Evolutionary conservation across 768 basidiomycete species (phyloP).

Genomic region (Collybiopsis confluens): DNA sequence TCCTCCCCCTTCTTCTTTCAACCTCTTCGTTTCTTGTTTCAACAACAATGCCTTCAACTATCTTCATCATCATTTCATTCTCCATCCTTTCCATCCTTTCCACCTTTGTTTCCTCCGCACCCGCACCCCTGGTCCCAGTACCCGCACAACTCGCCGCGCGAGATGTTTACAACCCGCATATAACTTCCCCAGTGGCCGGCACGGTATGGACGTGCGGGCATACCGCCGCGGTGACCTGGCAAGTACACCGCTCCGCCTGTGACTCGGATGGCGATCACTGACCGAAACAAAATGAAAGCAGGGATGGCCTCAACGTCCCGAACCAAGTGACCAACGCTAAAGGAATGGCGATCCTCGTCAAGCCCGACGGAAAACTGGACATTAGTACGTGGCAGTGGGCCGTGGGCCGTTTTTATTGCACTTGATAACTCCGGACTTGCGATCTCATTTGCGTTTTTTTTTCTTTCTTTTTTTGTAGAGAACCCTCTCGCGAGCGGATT

Average conservation of each 20-base stretch:
- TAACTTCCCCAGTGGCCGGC: slow-evolving; percentile 11
- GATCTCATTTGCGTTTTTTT: neutral
- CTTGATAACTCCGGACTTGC: no score
- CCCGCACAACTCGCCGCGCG: neutral
- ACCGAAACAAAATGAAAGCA: slow-evolving; percentile 3
- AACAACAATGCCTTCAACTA: slow-evolving; percentile 11
- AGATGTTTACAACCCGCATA: slow-evolving; percentile 22
- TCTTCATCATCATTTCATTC: slow-evolving; percentile 14
- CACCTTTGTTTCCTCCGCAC: slow-evolving; percentile 10
- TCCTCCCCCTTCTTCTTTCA: neutral
- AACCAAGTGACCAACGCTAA: slow-evolving; percentile 16
- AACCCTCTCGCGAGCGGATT: slow-evolving; percentile 15
- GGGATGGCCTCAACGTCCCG: slow-evolving; percentile 18
- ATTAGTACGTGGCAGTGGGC: neutral
- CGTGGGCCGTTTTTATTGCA: no score
- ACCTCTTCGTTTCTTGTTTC: neutral
- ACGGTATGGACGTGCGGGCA: slow-evolving; percentile 21
- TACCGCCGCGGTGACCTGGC: slow-evolving; percentile 25
- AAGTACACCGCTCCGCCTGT: slow-evolving; percentile 1
- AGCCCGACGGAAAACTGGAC: neutral
- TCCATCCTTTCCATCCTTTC: slow-evolving; percentile 13
- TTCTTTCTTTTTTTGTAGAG: slow-evolving; percentile 9
- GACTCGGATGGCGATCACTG: neutral
- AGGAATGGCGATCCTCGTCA: slow-evolving; percentile 17
- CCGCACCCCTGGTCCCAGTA: no score